Base-by-base conservation (phyloP, 169 alveolate genomes). In the Plasmodium gallinaceum region DNA sequence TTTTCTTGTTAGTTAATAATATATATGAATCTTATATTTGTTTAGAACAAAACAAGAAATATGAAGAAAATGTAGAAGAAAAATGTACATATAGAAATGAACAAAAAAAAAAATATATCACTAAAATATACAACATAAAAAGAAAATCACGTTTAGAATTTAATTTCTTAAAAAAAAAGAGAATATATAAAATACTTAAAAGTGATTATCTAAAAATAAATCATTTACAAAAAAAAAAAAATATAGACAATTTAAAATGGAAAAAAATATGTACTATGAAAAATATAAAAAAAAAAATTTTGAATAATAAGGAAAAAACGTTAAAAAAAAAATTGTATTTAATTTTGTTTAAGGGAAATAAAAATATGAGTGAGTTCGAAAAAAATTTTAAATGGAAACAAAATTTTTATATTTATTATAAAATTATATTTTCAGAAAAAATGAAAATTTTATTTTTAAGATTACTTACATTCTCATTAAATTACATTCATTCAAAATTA, bases 401-500 rank as follows among this genome's bases (percentile, higher is more conserved):
- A 39, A 39, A 45, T 37, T 73, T 14, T 43, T 57, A 26, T 46
- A 22, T 20, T 32, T 32, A 58, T 57, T 73, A 20, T 58, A 54
- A 57, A 32, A 32, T 58, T 22, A 73, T 73, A 54, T 54, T 37
- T 46, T 10, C 61, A n/a, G 26, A 20, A 62, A 57, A 57, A 37
- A 32, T 39, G 54, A 39, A 73, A 73, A 16, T 39, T 9, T 26
- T 14, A 9, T 37, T 7, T n/a, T 37, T 73, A 73, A 46, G 26
- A 58, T 73, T 52, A 16, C 37, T 57, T 16, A 42, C 8, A 45
- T 64, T 45, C 8, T 26, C 54, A 62, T 58, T 45, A 5, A 57
- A 73, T 54, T 39, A 42, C 32, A 54, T 22, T 73, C 26, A 73
- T 16, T 54, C 32, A 57, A 57, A 73, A 57, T 73, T 57, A 45